Evolutionary conservation across 768 basidiomycete species (phyloP), one percentile per base, ranked within the genome.

Genomic region (Naganishia friedmannii): DNA sequence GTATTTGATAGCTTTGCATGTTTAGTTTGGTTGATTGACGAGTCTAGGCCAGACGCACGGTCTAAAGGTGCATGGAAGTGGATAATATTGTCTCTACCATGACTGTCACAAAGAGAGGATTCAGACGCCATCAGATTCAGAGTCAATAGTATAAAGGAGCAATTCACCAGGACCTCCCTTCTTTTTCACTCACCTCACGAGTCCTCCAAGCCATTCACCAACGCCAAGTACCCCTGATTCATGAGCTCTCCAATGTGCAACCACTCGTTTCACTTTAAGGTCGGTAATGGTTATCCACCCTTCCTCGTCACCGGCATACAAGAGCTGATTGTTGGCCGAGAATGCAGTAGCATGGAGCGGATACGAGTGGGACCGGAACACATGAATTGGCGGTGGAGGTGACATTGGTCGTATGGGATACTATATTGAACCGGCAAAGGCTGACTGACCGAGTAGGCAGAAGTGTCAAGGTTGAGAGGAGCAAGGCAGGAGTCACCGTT

Each of bases 271-370:
- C 0, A 88, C 86, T 31, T 86, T 84, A 2, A 93, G 88, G 53
- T 91, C 90, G 3, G 89, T 91, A 68, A 90, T 82, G 4, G 88
- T 85, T 28, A 93, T 87, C n/a, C 82, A 85, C 2, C 95, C 95
- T 21, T 87, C 85, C 6, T 85, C 82, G 75, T 98, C 95, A 3
- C 89, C 93, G 8, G 94, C 91, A 81, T 92, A 94, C 6, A 98
- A 82, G 21, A 90, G 83, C 72, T 90, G 86, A 76, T 92, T 91
- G 77, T 90, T 87, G 3, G 83, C 73, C 0, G 92, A 91, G 75
- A 92, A 82, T 53, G 81, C 83, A 42, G 94, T 67, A 0, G 86
- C 82, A 66, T 82, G 86, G 65, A 95, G 80, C 19, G 88, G 85
- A 4, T 86, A 83, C 0, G 84, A 82, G 77, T 97, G 94, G 1